phyloP scores from a whole-genome alignment of 352 stramenopile species.

The Thalassiosira livingstoniorum region DNA sequence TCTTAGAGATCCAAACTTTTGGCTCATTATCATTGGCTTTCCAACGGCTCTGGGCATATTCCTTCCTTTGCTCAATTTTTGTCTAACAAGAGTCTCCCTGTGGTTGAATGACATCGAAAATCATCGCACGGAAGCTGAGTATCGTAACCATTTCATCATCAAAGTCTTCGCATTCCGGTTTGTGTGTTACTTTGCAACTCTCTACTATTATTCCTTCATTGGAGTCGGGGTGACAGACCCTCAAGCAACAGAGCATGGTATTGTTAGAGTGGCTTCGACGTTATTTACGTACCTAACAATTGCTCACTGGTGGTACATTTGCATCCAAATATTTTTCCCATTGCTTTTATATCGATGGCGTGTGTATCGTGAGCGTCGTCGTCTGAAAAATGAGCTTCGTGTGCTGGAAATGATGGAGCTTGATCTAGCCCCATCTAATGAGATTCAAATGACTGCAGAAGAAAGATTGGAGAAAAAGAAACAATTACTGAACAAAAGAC shows the following conservation, averaged over 20 bases:
- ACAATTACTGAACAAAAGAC: slow-evolving; percentile 75
- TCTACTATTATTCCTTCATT: slow-evolving; percentile 96
- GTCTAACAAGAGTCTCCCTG: slow-evolving; percentile 91
- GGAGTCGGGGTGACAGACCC: slow-evolving; percentile 81
- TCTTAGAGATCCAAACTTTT: slow-evolving; percentile 81
- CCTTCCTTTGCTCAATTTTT: slow-evolving; percentile 93
- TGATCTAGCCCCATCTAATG: slow-evolving; percentile 49
- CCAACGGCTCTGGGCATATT: slow-evolving; percentile 86
- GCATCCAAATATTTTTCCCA: slow-evolving; percentile 89
- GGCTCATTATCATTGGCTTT: slow-evolving; percentile 79
- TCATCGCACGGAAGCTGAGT: slow-evolving; percentile 96
- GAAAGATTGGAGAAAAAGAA: slow-evolving; percentile 67
- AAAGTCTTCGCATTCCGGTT: slow-evolving; percentile 99
- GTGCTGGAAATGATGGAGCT: slow-evolving; percentile 69
- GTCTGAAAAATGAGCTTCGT: slow-evolving; percentile 67
- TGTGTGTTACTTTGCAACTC: slow-evolving; percentile 96
- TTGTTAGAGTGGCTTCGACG: slow-evolving; percentile 91
- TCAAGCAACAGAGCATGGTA: slow-evolving; percentile 78
- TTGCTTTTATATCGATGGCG: slow-evolving; percentile 70
- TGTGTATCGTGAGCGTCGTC: slow-evolving; percentile 61
- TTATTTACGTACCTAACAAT: slow-evolving; percentile 92
- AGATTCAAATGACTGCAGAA: slow-evolving; percentile 44
- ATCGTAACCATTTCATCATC: slow-evolving; percentile 95
- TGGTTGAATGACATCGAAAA: slow-evolving; percentile 97
- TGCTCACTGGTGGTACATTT: slow-evolving; percentile 92